Percentiles rank a stretch among this genome's conserved stretches.
These are phyloP conservation scores for Colletotrichum theobromicola DNA, from an alignment of 2,329 filamentous ascomycete genomes.

Conservation along the genomic window DNA sequence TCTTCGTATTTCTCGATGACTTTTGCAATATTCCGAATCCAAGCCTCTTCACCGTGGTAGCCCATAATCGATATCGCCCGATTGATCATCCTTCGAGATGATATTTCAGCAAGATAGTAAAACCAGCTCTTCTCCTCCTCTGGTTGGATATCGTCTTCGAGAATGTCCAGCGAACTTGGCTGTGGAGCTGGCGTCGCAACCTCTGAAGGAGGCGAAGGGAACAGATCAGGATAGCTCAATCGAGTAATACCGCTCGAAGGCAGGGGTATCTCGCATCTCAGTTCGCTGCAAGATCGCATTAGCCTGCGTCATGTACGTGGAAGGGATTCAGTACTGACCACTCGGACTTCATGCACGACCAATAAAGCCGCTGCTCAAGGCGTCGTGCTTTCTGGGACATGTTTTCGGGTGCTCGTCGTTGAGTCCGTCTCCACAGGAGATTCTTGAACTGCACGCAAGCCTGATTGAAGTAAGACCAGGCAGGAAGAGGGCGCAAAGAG, in stretches of 20 bases:
- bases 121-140: constrained; percentile 32
- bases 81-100: constrained; percentile 28
- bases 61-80: constrained; percentile 4
- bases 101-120: constrained; percentile 35
- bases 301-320: background rate
- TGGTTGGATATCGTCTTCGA: constrained; percentile 17
- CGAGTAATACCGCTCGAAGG: constrained; percentile 18
- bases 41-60: constrained; percentile 23
- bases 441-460: constrained; percentile 30
- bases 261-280: constrained; percentile 21
- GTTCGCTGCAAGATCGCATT: background rate
- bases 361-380: constrained; percentile 34
- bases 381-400: constrained; percentile 8
- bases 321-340: constrained; percentile 21
- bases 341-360: constrained; percentile 38
- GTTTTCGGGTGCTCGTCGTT: background rate
- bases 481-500: constrained; percentile 32
- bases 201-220: constrained; percentile 30
- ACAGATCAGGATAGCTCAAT: constrained; percentile 32
- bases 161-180: background rate
- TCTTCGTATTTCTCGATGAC: constrained; percentile 23
- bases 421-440: constrained; percentile 13
- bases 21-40: constrained; percentile 23
- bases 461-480: constrained; percentile 34
- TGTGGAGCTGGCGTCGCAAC: background rate